These are phyloP conservation scores for Coriolopsis trogii DNA, from an alignment of 1,284 basidiomycete species.

Conservation along the genomic window DNA sequence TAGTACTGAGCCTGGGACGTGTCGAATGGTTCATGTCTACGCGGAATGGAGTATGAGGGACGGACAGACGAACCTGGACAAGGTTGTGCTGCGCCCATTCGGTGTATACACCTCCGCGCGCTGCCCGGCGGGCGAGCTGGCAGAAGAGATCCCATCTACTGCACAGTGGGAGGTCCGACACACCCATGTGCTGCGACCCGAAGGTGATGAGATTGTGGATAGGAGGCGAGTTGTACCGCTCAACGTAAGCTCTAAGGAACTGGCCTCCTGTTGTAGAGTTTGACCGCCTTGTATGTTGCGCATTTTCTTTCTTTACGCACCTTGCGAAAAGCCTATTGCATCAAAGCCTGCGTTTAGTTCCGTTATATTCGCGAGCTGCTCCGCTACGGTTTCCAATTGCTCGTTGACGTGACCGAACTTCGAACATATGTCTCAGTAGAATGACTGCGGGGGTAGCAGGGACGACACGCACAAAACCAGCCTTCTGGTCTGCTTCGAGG, in stretches of 20 bases:
- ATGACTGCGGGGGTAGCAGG: background rate
- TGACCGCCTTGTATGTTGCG: background rate
- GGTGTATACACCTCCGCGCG: slow-evolving; percentile 78
- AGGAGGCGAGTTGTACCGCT: slow-evolving; percentile 80
- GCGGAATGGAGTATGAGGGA: background rate
- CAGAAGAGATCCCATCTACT: slow-evolving; percentile 75
- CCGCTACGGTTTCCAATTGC: slow-evolving; percentile 68
- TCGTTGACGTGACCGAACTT: slow-evolving; percentile 83
- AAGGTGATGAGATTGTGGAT: slow-evolving; percentile 90
- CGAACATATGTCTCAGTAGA: background rate
- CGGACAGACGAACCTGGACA: slow-evolving; percentile 60
- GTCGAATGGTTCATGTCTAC: too few species aligned
- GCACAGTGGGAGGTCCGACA: slow-evolving; percentile 82
- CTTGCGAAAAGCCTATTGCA: slow-evolving; percentile 93
- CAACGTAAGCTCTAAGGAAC: slow-evolving; percentile 89
- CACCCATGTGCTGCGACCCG: slow-evolving; percentile 84
- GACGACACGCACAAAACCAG: slow-evolving; percentile 74
- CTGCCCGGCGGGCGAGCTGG: slow-evolving; percentile 72
- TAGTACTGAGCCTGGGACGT: slow-evolving; percentile 84
- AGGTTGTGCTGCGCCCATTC: slow-evolving; percentile 83
- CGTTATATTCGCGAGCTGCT: slow-evolving; percentile 68
- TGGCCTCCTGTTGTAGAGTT: slow-evolving; percentile 61
- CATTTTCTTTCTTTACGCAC: too few species aligned
- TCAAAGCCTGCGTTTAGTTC: slow-evolving; percentile 84
- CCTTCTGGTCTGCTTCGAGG: slow-evolving; percentile 71